Evolutionary conservation across 129 eudicot species (phyloP).

Genomic region (Ambrosia artemisiifolia): DNA sequence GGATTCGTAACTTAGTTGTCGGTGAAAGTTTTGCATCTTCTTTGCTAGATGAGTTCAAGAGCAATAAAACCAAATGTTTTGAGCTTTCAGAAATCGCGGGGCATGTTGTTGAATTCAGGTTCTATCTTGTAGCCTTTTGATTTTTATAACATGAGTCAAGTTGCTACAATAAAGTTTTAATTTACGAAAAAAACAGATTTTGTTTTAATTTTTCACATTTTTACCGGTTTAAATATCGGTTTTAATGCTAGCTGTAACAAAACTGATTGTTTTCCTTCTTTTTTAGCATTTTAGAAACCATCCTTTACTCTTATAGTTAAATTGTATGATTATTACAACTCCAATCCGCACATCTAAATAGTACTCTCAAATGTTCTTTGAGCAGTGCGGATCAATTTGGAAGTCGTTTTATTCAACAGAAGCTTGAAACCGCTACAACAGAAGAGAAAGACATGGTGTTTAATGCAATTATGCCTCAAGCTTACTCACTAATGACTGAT

Average conservation of each 20-base stretch:
- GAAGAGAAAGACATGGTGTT: slow-evolving; percentile 96
- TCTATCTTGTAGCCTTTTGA: slow-evolving; percentile 5
- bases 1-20: slow-evolving; percentile 67
- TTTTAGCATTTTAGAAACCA: no score
- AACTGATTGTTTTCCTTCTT: no score
- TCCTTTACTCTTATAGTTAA: no score
- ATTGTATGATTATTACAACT: not conserved
- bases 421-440: slow-evolving; percentile 85
- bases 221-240: not conserved
- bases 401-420: slow-evolving; percentile 95
- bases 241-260: no score
- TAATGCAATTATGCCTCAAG: slow-evolving; percentile 87
- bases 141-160: slow-evolving; percentile 5
- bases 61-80: slow-evolving; percentile 79
- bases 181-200: not conserved
- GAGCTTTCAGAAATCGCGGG: slow-evolving; percentile 87
- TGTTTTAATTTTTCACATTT: not conserved
- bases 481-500: slow-evolving; percentile 87
- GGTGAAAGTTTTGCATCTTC: slow-evolving; percentile 65
- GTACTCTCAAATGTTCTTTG: slow-evolving; percentile 2
- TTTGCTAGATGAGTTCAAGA: slow-evolving; percentile 86
- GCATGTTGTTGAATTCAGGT: slow-evolving; percentile 97
- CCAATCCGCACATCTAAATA: not conserved
- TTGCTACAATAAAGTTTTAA: no score
- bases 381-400: slow-evolving; percentile 95